phyloP scores from a whole-genome alignment of 2,329 filamentous ascomycete species.

The Colletotrichum sp. region DNA sequence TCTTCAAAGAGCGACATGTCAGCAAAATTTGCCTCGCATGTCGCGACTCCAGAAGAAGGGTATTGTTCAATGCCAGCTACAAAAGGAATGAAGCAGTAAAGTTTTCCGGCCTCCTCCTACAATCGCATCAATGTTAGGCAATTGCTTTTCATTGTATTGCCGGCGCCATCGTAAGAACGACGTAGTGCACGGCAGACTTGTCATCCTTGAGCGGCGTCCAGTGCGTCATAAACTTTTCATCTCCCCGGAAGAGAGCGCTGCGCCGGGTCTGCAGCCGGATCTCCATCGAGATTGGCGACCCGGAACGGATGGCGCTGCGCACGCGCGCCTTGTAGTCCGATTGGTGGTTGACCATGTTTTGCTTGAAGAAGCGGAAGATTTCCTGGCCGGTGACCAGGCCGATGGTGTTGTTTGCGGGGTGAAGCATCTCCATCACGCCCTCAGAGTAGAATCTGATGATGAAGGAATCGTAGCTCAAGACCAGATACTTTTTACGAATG shows the following conservation, averaged over 20 bases:
- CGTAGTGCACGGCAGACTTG: conserved; percentile 6
- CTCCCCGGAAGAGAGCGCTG: conserved; percentile 27
- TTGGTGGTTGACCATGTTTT: conserved; percentile 28
- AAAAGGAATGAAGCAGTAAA: background rate
- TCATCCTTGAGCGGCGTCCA: conserved; percentile 25
- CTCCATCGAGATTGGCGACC: conserved; percentile 34
- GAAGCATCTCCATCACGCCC: conserved; percentile 26
- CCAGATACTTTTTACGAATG: conserved; percentile 20
- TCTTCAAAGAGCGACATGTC: accelerated
- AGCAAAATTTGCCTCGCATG: no score
- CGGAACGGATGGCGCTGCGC: conserved; percentile 24
- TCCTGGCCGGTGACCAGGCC: conserved; percentile 26
- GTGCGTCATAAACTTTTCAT: conserved; percentile 23
- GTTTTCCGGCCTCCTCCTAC: background rate
- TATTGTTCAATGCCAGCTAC: background rate
- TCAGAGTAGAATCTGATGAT: conserved; percentile 29
- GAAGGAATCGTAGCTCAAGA: conserved; percentile 26
- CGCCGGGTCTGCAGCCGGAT: conserved; percentile 29
- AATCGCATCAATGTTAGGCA: no score
- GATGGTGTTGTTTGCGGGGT: conserved; percentile 27
- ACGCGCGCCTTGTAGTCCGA: conserved; percentile 27
- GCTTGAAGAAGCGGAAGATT: conserved; percentile 29
- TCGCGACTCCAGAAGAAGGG: background rate
- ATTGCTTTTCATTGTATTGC: background rate
- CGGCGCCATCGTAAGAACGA: conserved; percentile 19